Base-by-base conservation (phyloP, 306 rosid species). In the Quercus agrifolia region DNA sequence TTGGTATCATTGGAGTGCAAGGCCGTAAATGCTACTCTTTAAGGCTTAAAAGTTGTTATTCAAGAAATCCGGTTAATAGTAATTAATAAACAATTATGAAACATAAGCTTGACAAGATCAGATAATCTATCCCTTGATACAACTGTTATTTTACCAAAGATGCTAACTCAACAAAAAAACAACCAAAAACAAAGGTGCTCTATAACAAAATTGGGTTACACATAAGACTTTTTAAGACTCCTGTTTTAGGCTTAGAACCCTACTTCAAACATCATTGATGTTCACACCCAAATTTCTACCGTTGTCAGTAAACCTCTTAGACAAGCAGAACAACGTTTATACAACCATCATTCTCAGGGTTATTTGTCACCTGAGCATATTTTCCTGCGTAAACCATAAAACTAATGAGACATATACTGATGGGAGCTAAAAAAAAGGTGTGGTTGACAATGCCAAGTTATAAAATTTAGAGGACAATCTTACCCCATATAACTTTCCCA, bases 401-500 rank as follows among this genome's bases (percentile, higher is more conserved):
- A 18, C 25, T 18, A 35, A 35, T 77, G 19, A 33, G 76, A 62
- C 70, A 31, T 18, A 38, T 6, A 61, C 28, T 63, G 41, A 33
- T 71, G 75, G 62, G 19, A 71, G 58, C 18, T 5, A 9, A 82
- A 44, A 31, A 31, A 64, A 15, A 12, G 19, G 28, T 70, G 15
- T 9, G 19, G 27, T 8, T 30, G 54, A 67, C 52, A 41, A 57
- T 28, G 59, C 18, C 5, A 66, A 68, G 58, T 58, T 57, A 56
- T 19, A 14, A 19, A n/a, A 68, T 54, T 18, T 21, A 70, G 21
- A 13, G 66, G 75, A 64, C 33, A 54, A 66, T 78, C 90, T 87
- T 85, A 91, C 97, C 99, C 99, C 95, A 92, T 10, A 94, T 97
- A 77, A 94, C 99, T 86, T 94, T 94, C 68, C 99, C 97, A 0